These are phyloP conservation scores for Stagonosporopsis vannaccii DNA, from an alignment of 2,329 filamentous ascomycete species.

Conservation along the genomic window DNA sequence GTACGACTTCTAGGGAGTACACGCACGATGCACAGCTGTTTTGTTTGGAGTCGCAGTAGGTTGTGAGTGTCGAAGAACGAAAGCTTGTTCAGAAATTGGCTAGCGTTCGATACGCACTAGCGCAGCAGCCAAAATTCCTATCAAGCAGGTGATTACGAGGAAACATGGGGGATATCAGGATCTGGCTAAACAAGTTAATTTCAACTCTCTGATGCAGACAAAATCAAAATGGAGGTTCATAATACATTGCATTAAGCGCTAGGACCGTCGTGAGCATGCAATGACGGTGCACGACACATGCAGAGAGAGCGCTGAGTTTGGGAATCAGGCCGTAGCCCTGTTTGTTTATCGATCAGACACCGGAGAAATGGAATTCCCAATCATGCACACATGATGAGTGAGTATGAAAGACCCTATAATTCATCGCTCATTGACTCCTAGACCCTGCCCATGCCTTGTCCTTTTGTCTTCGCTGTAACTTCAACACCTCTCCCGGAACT, in stretches of 20 bases:
- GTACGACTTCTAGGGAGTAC: not conserved
- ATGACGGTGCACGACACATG: slow-evolving; percentile 19
- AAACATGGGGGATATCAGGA: not conserved
- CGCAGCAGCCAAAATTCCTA: not conserved
- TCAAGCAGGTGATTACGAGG: not conserved
- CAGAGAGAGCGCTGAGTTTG: slow-evolving; percentile 24
- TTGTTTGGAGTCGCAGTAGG: not conserved
- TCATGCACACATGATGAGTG: slow-evolving; percentile 47
- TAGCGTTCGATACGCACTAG: slow-evolving; percentile 4
- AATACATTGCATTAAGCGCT: slow-evolving; percentile 23
- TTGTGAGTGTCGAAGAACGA: not conserved
- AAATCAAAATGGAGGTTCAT: slow-evolving; percentile 6
- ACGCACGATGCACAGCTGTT: not conserved
- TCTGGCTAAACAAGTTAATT: not conserved
- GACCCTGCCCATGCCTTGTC: slow-evolving; percentile 47
- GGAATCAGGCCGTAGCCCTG: slow-evolving; percentile 45
- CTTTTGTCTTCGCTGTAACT: slow-evolving; percentile 35
- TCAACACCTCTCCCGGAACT: slow-evolving; percentile 23
- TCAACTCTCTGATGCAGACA: not conserved
- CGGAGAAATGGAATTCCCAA: slow-evolving; percentile 48
- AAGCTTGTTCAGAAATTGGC: slow-evolving; percentile 2
- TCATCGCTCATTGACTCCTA: slow-evolving; percentile 52
- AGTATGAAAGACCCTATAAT: slow-evolving; percentile 49
- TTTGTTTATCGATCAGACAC: slow-evolving; percentile 50
- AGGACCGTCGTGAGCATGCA: slow-evolving; percentile 19